Percentiles rank a stretch among this genome's conserved stretches.
Evolutionary conservation across 2,329 filamentous ascomycete species (phyloP).

Genomic region (Reticulascus tulasneorum): DNA sequence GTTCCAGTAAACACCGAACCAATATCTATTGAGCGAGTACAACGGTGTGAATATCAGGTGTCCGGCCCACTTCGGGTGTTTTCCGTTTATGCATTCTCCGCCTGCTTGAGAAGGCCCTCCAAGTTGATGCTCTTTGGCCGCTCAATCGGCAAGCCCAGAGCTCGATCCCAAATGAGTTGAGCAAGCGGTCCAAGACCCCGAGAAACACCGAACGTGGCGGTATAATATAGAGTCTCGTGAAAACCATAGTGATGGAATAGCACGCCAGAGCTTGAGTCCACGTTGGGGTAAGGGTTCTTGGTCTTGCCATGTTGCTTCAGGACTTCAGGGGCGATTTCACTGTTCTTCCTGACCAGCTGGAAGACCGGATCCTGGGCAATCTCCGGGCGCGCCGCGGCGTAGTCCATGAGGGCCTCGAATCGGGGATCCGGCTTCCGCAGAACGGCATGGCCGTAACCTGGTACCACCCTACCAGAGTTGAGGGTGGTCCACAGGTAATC

Average conservation of each 20-base stretch:
- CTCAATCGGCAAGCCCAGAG: slow-evolving; percentile 92
- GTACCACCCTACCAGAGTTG: slow-evolving; percentile 89
- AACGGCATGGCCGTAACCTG: slow-evolving; percentile 92
- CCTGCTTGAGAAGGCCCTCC: slow-evolving; percentile 72
- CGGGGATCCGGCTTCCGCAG: slow-evolving; percentile 95
- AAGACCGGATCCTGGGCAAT: slow-evolving; percentile 88
- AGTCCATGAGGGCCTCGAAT: slow-evolving; percentile 96
- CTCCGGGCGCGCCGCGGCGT: slow-evolving; percentile 77
- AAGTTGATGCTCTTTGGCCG: slow-evolving; percentile 97
- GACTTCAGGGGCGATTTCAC: slow-evolving; percentile 83
- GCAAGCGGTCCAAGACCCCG: slow-evolving; percentile 80
- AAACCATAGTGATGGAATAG: slow-evolving; percentile 98
- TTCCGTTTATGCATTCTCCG: slow-evolving; percentile 39
- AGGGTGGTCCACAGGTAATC: slow-evolving; percentile 91
- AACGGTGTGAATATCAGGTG: too few relatives aligned
- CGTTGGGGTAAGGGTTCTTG: slow-evolving; percentile 96
- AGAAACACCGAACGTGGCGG: slow-evolving; percentile 66
- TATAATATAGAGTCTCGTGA: slow-evolving; percentile 95
- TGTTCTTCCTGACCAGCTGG: slow-evolving; percentile 90
- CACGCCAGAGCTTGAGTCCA: slow-evolving; percentile 88
- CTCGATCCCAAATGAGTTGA: slow-evolving; percentile 94
- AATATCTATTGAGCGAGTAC: too few relatives aligned
- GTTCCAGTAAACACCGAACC: too few relatives aligned
- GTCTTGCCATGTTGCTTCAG: slow-evolving; percentile 96
- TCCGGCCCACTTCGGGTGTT: too few relatives aligned